Percentiles rank a stretch among this genome's conserved stretches.
These are phyloP conservation scores for Corchorus olitorius DNA, from an alignment of 345 rosid species.

Conservation along the genomic window DNA sequence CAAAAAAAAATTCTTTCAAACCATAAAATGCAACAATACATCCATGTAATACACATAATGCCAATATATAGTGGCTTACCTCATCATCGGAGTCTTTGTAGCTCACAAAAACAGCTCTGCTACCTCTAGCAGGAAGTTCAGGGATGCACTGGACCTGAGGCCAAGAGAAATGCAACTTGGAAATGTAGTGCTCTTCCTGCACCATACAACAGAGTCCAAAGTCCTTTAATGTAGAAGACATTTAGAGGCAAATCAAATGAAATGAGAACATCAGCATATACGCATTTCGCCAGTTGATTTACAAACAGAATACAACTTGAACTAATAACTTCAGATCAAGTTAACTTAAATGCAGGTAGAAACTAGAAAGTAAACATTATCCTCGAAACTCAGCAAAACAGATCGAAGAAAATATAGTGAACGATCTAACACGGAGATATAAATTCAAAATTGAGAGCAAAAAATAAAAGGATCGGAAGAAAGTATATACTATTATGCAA, in stretches of 20 bases:
- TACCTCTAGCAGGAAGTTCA: conserved; percentile 72
- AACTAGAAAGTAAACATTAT: background rate
- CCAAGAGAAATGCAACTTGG: conserved; percentile 80
- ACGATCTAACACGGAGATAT: background rate
- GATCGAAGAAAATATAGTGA: conserved; percentile 1
- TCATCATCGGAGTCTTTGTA: conserved; percentile 54
- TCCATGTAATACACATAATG: background rate
- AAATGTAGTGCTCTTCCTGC: conserved; percentile 91
- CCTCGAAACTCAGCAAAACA: background rate
- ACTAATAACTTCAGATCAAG: conserved; percentile 4
- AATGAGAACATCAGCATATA: background rate
- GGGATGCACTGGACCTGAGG: conserved; percentile 74
- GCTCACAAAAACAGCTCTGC: conserved; percentile 67
- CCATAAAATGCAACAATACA: background rate
- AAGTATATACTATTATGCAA: background rate
- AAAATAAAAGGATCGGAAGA: conserved; percentile 2
- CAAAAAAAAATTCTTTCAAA: background rate
- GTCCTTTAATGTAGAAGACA: background rate
- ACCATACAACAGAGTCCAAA: conserved; percentile 1
- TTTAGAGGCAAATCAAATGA: background rate
- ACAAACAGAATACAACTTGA: background rate
- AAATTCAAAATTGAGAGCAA: background rate
- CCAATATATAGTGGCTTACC: conserved; percentile 40
- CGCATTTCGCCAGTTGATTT: background rate
- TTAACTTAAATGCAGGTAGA: background rate